phyloP scores from a whole-genome alignment of 106 monocot species.

The Acorus gramineus region DNA sequence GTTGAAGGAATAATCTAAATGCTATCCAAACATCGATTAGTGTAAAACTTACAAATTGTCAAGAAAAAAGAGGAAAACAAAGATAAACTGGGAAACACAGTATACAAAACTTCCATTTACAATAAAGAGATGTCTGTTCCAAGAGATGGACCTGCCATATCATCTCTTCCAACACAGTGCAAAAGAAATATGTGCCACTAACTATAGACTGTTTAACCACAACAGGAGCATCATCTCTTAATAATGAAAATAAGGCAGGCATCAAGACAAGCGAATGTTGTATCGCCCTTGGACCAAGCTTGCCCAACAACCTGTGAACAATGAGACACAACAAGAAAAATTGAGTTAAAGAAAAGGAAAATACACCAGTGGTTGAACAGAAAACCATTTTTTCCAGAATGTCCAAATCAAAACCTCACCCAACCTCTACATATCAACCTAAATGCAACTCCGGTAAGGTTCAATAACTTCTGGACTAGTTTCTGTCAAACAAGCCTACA shows the following conservation, averaged over 20 bases:
- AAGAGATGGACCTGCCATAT: slow-evolving; percentile 90
- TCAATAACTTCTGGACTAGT: no score
- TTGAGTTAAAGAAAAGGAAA: no score
- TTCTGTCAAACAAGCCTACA: no score
- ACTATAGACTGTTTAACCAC: slow-evolving; percentile 79
- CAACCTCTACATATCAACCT: no score
- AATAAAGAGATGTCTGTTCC: slow-evolving; percentile 36
- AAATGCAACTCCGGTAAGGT: no score
- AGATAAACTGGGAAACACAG: slow-evolving; percentile 8
- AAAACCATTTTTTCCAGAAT: no score
- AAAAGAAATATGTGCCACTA: slow-evolving; percentile 81
- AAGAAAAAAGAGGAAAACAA: neutral
- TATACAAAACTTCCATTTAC: slow-evolving; percentile 12
- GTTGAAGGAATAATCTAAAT: no score
- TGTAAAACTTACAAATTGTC: neutral
- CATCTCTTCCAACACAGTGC: slow-evolving; percentile 86
- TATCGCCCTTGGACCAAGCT: slow-evolving; percentile 37
- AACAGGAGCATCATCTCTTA: slow-evolving; percentile 58
- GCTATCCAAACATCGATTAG: no score
- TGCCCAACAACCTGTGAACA: slow-evolving; percentile 60
- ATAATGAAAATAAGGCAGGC: slow-evolving; percentile 67
- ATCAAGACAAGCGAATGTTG: slow-evolving; percentile 51
- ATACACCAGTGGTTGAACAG: no score
- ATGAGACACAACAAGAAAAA: neutral
- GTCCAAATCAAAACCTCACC: no score